Evolutionary conservation across 2,329 filamentous ascomycete species (phyloP).

Genomic region (Onygenales sp.): DNA sequence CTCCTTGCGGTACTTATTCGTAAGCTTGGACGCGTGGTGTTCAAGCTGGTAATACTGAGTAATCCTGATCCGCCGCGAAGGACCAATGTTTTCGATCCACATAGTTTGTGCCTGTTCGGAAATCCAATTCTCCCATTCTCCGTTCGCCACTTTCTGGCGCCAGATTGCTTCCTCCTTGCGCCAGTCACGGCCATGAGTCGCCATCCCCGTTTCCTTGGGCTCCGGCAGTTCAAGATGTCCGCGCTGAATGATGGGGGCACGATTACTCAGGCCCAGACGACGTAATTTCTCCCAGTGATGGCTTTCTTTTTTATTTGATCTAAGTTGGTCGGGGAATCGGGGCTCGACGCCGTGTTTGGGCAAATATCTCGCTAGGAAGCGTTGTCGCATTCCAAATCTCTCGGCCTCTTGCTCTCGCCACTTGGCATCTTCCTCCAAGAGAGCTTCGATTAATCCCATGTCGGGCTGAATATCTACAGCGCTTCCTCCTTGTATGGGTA

Average conservation of each 20-base stretch:
- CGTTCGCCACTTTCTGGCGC: not conserved
- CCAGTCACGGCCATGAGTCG: not conserved
- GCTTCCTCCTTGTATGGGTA: not conserved
- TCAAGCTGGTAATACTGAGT: constrained; percentile 1
- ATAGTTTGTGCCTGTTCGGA: not conserved
- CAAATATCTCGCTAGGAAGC: not conserved
- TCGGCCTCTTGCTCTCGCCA: constrained; percentile 1
- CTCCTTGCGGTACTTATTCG: not conserved
- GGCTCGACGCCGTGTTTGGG: not conserved
- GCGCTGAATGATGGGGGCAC: not conserved
- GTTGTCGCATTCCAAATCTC: not conserved
- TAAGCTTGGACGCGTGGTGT: not conserved
- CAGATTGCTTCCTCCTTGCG: constrained; percentile 1
- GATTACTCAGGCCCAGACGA: not conserved
- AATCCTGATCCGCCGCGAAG: not conserved
- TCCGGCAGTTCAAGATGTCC: not conserved
- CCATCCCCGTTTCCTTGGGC: not conserved
- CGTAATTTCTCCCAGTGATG: not conserved
- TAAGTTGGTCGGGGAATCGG: not conserved
- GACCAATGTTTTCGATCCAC: not conserved
- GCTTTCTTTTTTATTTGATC: not conserved
- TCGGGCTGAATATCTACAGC: constrained; percentile 3
- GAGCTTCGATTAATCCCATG: constrained; percentile 1
- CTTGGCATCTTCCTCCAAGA: constrained; percentile 8
- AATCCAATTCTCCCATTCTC: constrained; percentile 1